phyloP scores from a whole-genome alignment of 176 grass and related monocot genomes.

The Leersia perrieri region DNA sequence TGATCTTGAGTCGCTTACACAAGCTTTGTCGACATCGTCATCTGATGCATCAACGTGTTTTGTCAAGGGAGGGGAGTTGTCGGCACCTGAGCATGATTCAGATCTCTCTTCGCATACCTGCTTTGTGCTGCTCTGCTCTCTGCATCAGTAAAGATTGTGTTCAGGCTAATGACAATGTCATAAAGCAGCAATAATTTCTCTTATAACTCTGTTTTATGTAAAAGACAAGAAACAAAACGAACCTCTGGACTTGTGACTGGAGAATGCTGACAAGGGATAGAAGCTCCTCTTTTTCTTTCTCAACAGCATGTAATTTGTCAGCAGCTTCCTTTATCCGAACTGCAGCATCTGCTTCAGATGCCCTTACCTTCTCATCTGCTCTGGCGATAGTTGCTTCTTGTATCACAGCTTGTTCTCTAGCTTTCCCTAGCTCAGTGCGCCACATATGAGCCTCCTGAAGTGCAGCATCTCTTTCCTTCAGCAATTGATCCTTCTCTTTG shows the following conservation, averaged over 20 bases:
- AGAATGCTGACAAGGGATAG: slow-evolving; percentile 60
- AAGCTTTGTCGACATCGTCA: slow-evolving; percentile 92
- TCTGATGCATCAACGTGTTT: slow-evolving; percentile 81
- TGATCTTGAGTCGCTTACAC: slow-evolving; percentile 64
- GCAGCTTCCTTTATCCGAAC: slow-evolving; percentile 59
- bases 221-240: slow-evolving; percentile 9
- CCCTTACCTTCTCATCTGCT: slow-evolving; percentile 79
- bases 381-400: slow-evolving; percentile 81
- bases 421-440: slow-evolving; percentile 94
- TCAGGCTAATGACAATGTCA: slow-evolving; percentile 2
- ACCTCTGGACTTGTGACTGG: slow-evolving; percentile 93
- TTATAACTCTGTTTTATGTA: not conserved
- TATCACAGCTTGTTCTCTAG: slow-evolving; percentile 83
- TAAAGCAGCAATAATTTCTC: not conserved
- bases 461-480: slow-evolving; percentile 82
- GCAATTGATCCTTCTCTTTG: slow-evolving; percentile 74
- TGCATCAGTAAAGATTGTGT: slow-evolving; percentile 27
- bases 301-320: slow-evolving; percentile 52
- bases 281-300: slow-evolving; percentile 82
- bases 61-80: slow-evolving; percentile 66
- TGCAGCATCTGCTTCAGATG: slow-evolving; percentile 63
- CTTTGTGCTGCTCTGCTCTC: slow-evolving; percentile 66
- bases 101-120: slow-evolving; percentile 67
- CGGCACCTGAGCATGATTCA: slow-evolving; percentile 54
- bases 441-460: slow-evolving; percentile 84